phyloP scores from a whole-genome alignment of 2,329 filamentous ascomycete genomes.

The Boeremia lycopersici region DNA sequence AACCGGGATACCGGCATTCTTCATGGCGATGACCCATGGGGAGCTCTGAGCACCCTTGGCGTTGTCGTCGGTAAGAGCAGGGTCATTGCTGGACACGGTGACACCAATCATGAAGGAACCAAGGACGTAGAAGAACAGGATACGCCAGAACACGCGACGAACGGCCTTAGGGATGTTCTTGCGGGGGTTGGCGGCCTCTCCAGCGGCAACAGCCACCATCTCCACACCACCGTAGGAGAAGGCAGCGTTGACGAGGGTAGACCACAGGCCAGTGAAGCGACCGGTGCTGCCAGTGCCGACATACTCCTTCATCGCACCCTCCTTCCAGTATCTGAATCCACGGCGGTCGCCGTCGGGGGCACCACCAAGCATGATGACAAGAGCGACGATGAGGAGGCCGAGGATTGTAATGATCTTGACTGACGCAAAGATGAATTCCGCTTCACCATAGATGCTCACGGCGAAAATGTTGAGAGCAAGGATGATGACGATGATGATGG shows the following conservation, averaged over 20 bases:
- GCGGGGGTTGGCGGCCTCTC: conserved; percentile 45
- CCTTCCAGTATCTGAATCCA: conserved; percentile 72
- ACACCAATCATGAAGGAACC: conserved; percentile 64
- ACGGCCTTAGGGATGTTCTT: conserved; percentile 60
- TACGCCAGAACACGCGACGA: conserved; percentile 61
- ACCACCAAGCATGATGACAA: conserved; percentile 47
- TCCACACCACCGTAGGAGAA: conserved; percentile 47
- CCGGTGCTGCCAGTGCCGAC: conserved; percentile 63
- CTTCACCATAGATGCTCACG: conserved; percentile 51
- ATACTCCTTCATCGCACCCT: conserved; percentile 59
- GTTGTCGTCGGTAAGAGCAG: conserved; percentile 54
- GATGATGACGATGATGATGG: conserved; percentile 45
- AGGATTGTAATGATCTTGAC: conserved; percentile 54
- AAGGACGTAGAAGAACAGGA: conserved; percentile 61
- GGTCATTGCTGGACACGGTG: conserved; percentile 62
- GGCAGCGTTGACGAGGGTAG: conserved; percentile 60
- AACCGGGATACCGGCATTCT: conserved; percentile 68
- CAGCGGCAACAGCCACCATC: conserved; percentile 47
- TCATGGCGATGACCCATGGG: conserved; percentile 67
- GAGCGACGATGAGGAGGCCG: conserved; percentile 37
- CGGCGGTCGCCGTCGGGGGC: conserved; percentile 41
- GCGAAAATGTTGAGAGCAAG: conserved; percentile 44
- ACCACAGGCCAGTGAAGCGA: conserved; percentile 66
- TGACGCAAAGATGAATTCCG: conserved; percentile 56
- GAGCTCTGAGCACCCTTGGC: conserved; percentile 44